phyloP scores from a whole-genome alignment of 2,329 filamentous ascomycete species.

The Sporothrix mexicana region DNA sequence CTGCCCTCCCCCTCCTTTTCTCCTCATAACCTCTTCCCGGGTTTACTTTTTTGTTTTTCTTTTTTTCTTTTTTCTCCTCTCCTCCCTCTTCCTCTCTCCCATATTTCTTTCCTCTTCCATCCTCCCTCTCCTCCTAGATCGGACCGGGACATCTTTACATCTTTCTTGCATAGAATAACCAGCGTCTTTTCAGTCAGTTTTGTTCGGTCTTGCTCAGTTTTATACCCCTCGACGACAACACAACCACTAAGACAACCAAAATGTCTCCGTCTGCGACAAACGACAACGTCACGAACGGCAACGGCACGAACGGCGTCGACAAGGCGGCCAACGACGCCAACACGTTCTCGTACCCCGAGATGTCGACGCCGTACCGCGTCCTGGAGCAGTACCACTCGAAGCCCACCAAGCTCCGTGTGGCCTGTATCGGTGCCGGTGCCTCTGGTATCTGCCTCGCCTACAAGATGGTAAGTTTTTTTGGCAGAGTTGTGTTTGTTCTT shows the following conservation, averaged over 20 bases:
- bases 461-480: conserved; percentile 45
- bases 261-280: conserved; percentile 28
- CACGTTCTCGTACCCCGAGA: conserved; percentile 42
- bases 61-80: not conserved
- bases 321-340: conserved; percentile 26
- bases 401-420: conserved; percentile 45
- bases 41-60: not conserved
- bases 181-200: conserved; percentile 5
- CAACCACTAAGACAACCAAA: not conserved
- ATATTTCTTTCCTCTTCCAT: not conserved
- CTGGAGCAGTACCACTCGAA: conserved; percentile 47
- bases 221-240: conserved; percentile 9
- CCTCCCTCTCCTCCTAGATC: not conserved
- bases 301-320: conserved; percentile 26
- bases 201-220: too few relatives aligned
- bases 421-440: conserved; percentile 53
- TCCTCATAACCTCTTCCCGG: not conserved
- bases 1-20: conserved; percentile 10
- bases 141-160: not conserved
- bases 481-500: not conserved
- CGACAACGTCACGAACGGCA: conserved; percentile 27
- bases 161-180: not conserved
- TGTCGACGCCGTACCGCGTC: conserved; percentile 41
- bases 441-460: conserved; percentile 55
- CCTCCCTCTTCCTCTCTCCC: not conserved